Conservation (phyloP, 192 early-diverging fungal species). For the Cetraspora pellucida region DNA sequence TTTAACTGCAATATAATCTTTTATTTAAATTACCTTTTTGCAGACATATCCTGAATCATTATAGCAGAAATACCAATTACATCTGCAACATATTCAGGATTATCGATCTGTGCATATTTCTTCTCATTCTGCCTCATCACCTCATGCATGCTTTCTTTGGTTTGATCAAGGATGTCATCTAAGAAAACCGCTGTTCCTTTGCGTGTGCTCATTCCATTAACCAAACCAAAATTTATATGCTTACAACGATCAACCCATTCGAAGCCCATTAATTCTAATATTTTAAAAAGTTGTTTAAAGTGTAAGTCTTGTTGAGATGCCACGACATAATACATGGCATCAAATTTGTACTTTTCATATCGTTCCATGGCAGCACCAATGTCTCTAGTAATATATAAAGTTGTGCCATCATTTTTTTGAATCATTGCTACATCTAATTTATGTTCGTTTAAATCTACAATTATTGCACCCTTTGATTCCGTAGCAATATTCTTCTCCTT, state of each 20-base stretch:
- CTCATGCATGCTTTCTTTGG: constrained; percentile 85
- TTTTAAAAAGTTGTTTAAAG: constrained; percentile 94
- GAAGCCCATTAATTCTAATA: constrained; percentile 77
- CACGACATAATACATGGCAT: constrained; percentile 92
- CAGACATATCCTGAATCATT: constrained; percentile 88
- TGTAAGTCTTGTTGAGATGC: constrained; percentile 89
- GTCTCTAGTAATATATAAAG: constrained; percentile 94
- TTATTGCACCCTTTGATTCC: constrained; percentile 81
- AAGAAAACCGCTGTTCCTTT: constrained; percentile 95
- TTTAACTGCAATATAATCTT: neutral
- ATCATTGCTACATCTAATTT: constrained; percentile 85
- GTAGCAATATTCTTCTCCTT: constrained; percentile 70
- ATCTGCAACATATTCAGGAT: constrained; percentile 83
- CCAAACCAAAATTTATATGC: constrained; percentile 95
- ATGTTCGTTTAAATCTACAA: constrained; percentile 80
- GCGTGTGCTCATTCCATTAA: constrained; percentile 94
- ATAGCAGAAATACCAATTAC: constrained; percentile 91
- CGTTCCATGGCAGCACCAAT: constrained; percentile 95
- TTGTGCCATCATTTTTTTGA: constrained; percentile 88
- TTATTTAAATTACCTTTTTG: constrained; percentile 39
- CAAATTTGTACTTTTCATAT: constrained; percentile 84
- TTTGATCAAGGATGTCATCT: constrained; percentile 88
- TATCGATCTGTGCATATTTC: constrained; percentile 82
- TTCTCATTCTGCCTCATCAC: constrained; percentile 88
- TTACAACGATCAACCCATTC: constrained; percentile 82